Percentiles rank a stretch among this genome's conserved stretches.
Conservation (phyloP, 2,329 filamentous ascomycete species). For the Acrodontium crateriforme region DNA sequence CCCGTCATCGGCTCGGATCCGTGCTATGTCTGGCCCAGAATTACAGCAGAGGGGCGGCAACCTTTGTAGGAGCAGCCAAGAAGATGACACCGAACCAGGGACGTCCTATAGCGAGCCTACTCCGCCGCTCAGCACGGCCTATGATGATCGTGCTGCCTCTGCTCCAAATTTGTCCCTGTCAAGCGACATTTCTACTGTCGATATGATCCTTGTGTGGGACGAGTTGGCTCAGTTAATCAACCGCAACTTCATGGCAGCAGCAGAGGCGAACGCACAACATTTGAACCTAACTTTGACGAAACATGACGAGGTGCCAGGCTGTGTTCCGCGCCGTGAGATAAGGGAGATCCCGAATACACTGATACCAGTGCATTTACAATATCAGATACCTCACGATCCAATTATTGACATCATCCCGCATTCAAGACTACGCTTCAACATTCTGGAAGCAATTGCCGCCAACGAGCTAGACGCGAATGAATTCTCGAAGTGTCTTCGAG, state of each 20-base stretch:
- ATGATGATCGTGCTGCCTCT: conserved; percentile 1
- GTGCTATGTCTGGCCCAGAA: conserved; percentile 1
- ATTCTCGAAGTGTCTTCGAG: conserved; percentile 12
- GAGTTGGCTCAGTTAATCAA: conserved; percentile 20
- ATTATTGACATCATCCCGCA: conserved; percentile 19
- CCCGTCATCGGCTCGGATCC: conserved; percentile 5
- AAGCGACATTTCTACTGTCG: neutral
- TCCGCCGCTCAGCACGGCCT: conserved; percentile 1
- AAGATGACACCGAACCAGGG: conserved; percentile 2
- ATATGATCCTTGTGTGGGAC: conserved; percentile 12
- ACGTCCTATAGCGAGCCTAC: neutral
- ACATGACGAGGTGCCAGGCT: no score
- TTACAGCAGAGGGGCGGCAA: conserved; percentile 2
- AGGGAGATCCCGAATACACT: conserved; percentile 9
- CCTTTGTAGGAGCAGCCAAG: no score
- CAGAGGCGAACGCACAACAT: conserved; percentile 11
- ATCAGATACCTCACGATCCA: conserved; percentile 16
- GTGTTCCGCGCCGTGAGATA: no score
- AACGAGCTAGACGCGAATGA: conserved; percentile 12
- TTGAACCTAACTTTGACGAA: conserved; percentile 10
- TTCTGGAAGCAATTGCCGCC: conserved; percentile 13
- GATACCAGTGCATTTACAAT: conserved; percentile 14
- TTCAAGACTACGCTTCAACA: conserved; percentile 16
- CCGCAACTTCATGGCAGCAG: conserved; percentile 17
- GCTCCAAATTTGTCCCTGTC: neutral